Evolutionary conservation across 257 asterid genomes (phyloP), one percentile per base, ranked within the genome.

Genomic region (Przewalskia tangutica): DNA sequence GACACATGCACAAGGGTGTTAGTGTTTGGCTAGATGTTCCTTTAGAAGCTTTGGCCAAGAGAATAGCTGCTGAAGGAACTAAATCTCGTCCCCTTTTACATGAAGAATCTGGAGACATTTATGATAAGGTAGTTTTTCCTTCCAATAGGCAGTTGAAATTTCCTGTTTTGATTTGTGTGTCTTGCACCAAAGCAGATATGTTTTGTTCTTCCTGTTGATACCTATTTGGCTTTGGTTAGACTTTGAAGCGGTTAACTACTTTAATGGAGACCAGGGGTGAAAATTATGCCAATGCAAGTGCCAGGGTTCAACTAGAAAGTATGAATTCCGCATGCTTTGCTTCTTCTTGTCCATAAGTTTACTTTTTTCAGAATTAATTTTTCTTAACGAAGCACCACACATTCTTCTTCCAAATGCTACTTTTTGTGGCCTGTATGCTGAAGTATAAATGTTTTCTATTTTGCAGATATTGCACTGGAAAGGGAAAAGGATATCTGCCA

Each of bases 1-100:
- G 89, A 82, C 93, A 95, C 88, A 95, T 95, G 94, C 89, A 84
- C 80, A 92, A 91, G 86, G 99, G 99, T 62, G 86, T 91, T 44
- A 92, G 90, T 79, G 94, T 94, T 77, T 95, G 98, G 98, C 82
- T 95, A 59, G 99, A 95, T 44, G 98, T 95, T 50, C 97, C 98
- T 55, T 86, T 95, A 89, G 93, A 94, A 40, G 97, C 97, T 86
- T 93, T 95, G 89, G 98, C 97, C 38, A 91, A 89, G 54, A 87
- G 97, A 90, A 90, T 94, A 77, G 80, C 93, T 32, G 89, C 92
- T 12, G 92, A 89, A 0, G 97, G 99, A 66, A 91, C 97, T 44
- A 79, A 87, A 82, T 92, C 97, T 42, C 97, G 99, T 8, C 97
- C 99, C 84, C 90, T 95, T 23, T 83, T 94, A 85, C 88, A 90